These are phyloP conservation scores for Crithidia sp. DNA, from an alignment of 208 protist species.

Conservation along the genomic window DNA sequence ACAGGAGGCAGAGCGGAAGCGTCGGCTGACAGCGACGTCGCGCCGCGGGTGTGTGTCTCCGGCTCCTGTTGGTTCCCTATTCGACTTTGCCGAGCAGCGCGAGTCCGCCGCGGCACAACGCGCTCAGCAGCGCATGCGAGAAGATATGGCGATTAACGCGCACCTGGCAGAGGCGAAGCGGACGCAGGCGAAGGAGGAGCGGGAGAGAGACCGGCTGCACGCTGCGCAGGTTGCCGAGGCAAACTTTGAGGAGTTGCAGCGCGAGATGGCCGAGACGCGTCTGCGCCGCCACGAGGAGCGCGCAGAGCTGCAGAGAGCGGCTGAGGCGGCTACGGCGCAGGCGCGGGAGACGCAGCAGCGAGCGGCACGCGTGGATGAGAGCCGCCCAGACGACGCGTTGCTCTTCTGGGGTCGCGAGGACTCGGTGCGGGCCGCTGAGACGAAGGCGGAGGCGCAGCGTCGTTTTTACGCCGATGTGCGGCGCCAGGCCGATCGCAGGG, in stretches of 20 bases:
- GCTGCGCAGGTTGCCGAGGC: slow-evolving; percentile 16
- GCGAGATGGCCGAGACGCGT: slow-evolving; percentile 21
- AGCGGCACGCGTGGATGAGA: not conserved
- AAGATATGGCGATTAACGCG: slow-evolving; percentile 30
- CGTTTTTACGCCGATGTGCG: slow-evolving; percentile 35
- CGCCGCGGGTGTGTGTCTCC: not conserved
- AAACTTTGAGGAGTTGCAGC: slow-evolving; percentile 28
- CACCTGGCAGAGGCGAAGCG: slow-evolving; percentile 29
- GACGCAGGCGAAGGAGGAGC: slow-evolving; percentile 15
- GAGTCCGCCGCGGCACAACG: slow-evolving; percentile 16
- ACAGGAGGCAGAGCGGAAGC: slow-evolving; percentile 26
- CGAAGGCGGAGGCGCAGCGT: slow-evolving; percentile 6
- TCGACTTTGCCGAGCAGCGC: slow-evolving; percentile 29
- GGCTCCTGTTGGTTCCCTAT: slow-evolving; percentile 15
- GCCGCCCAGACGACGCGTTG: slow-evolving; percentile 8
- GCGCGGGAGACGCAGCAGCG: slow-evolving; percentile 15
- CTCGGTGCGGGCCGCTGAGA: slow-evolving; percentile 1
- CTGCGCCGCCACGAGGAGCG: slow-evolving; percentile 33
- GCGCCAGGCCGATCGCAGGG: slow-evolving; percentile 36
- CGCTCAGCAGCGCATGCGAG: slow-evolving; percentile 27
- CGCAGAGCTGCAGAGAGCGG: slow-evolving; percentile 18
- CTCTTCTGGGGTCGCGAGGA: slow-evolving; percentile 27
- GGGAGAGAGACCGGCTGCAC: slow-evolving; percentile 27
- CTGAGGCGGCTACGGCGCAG: slow-evolving; percentile 15
- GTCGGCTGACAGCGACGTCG: not conserved